phyloP scores from a whole-genome alignment of 2,329 filamentous ascomycete genomes.

The Trichoderma arundinaceum region DNA sequence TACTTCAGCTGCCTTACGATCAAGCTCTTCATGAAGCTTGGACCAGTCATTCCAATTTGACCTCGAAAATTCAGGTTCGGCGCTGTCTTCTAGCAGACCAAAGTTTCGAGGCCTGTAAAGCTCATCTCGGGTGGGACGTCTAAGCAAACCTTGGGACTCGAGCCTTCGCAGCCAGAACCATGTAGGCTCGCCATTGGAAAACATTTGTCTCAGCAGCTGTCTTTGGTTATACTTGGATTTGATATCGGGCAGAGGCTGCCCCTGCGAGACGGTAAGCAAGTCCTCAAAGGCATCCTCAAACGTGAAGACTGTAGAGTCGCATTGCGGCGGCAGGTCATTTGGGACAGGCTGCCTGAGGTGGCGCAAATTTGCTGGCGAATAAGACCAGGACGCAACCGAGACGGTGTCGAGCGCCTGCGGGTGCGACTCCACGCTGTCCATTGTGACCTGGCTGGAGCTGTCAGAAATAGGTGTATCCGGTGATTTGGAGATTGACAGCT shows the following conservation, averaged over 20 bases:
- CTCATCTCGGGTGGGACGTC: conserved; percentile 18
- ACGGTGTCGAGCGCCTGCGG: conserved; percentile 33
- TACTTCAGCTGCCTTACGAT: conserved; percentile 39
- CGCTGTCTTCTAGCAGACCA: background rate
- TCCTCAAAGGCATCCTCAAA: conserved; percentile 66
- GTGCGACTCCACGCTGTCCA: conserved; percentile 11
- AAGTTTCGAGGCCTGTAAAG: background rate
- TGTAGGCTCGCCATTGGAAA: conserved; percentile 49
- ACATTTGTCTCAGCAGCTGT: conserved; percentile 47
- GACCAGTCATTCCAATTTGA: conserved; percentile 39
- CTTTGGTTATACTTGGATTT: conserved; percentile 44
- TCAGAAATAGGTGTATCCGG: conserved; percentile 14
- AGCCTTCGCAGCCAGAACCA: conserved; percentile 51
- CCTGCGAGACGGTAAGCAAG: conserved; percentile 55
- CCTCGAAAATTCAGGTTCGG: conserved; percentile 24
- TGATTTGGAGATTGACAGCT: conserved; percentile 8
- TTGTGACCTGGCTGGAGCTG: conserved; percentile 25
- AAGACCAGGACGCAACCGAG: conserved; percentile 38
- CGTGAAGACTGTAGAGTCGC: conserved; percentile 51
- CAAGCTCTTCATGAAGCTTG: conserved; percentile 42
- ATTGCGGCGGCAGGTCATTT: conserved; percentile 48
- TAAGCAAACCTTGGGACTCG: conserved; percentile 45
- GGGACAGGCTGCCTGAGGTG: conserved; percentile 56
- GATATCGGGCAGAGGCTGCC: conserved; percentile 51
- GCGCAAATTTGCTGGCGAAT: conserved; percentile 47